These are phyloP conservation scores for Pseudogymnoascus sp. DNA, from an alignment of 2,329 filamentous ascomycete genomes.

Conservation along the genomic window DNA sequence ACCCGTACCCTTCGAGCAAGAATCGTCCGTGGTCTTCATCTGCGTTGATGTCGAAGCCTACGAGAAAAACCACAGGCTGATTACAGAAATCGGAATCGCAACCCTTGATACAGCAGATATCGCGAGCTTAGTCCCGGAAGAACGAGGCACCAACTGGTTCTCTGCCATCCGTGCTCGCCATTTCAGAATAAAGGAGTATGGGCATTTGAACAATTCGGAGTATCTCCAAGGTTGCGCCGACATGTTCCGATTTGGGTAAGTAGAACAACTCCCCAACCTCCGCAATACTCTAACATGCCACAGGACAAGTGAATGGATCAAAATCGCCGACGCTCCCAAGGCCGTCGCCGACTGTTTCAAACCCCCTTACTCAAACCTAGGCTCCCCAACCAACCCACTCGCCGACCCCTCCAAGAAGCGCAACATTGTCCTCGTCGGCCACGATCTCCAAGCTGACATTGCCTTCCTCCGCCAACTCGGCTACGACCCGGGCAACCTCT, in stretches of 20 bases:
- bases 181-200: constrained; percentile 65
- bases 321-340: constrained; percentile 35
- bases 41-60: constrained; percentile 77
- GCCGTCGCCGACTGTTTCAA: constrained; percentile 47
- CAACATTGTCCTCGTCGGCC: constrained; percentile 70
- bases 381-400: neutral
- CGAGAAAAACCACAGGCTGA: constrained; percentile 54
- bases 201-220: constrained; percentile 54
- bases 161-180: constrained; percentile 61
- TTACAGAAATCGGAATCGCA: constrained; percentile 83
- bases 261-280: constrained; percentile 5
- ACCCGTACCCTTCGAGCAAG: constrained; percentile 38
- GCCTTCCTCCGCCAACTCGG: constrained; percentile 57
- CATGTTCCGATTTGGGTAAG: constrained; percentile 66
- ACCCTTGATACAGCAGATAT: constrained; percentile 63
- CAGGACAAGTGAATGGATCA: constrained; percentile 47
- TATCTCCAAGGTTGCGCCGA: constrained; percentile 69
- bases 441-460: constrained; percentile 62
- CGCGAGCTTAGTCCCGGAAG: constrained; percentile 47
- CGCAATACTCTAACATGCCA: constrained; percentile 3
- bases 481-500: constrained; percentile 47
- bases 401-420: constrained; percentile 27
- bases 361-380: constrained; percentile 40
- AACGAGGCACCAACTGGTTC: constrained; percentile 58
- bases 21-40: constrained; percentile 59